phyloP scores from a whole-genome alignment of 176 grass and related monocot genomes.

The Cenchrus americanus region DNA sequence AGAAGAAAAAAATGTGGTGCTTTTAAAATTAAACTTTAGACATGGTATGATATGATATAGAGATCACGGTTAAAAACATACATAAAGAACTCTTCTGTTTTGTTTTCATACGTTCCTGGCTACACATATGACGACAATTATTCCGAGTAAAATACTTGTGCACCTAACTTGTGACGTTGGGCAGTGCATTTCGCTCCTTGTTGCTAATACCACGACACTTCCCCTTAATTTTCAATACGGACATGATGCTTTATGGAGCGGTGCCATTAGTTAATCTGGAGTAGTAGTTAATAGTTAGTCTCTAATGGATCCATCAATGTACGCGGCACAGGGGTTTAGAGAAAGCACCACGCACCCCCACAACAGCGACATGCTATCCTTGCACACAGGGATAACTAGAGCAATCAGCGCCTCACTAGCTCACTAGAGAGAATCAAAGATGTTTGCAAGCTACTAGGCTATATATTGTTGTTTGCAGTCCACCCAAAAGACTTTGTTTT shows the following conservation, averaged over 20 bases:
- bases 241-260: background rate
- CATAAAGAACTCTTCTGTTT: background rate
- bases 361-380: background rate
- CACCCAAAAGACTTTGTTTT: background rate
- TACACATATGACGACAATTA: background rate
- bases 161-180: background rate
- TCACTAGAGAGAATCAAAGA: background rate
- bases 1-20: background rate
- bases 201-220: background rate
- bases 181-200: background rate
- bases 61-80: no score
- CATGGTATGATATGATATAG: background rate
- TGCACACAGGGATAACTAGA: background rate
- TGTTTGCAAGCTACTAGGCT: background rate
- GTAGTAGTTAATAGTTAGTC: background rate
- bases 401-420: background rate
- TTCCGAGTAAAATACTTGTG: background rate
- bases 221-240: background rate
- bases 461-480: background rate
- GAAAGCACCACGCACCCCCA: background rate
- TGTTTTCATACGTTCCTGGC: background rate
- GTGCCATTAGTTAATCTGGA: background rate
- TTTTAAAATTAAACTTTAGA: background rate
- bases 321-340: slow-evolving; percentile 9
- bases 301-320: background rate